These are phyloP conservation scores for Aspergillus puulaauensis DNA, from an alignment of 2,329 filamentous ascomycete species.

Conservation along the genomic window DNA sequence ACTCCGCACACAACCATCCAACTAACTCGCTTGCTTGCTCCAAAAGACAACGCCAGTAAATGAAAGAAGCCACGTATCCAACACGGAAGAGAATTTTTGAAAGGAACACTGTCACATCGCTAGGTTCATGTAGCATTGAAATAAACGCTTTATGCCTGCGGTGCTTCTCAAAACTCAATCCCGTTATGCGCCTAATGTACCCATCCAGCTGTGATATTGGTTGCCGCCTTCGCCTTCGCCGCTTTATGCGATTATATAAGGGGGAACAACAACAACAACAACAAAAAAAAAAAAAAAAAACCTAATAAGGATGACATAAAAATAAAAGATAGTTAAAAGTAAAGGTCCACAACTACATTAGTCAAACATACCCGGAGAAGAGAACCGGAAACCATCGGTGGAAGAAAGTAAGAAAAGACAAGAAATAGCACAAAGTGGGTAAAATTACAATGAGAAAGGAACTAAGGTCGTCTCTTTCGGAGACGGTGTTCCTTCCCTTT, in stretches of 20 bases:
- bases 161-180: neutral
- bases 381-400: neutral
- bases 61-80: neutral
- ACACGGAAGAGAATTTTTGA: neutral
- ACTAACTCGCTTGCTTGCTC: conserved; percentile 5
- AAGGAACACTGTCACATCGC: neutral
- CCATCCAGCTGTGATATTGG: neutral
- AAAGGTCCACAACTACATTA: neutral
- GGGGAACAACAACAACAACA: neutral
- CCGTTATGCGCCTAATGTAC: neutral
- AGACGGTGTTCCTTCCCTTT: conserved; percentile 49
- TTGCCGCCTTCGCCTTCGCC: neutral
- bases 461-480: conserved; percentile 35
- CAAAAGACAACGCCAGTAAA: neutral
- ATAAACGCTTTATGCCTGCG: neutral
- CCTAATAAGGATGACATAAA: neutral
- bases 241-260: neutral
- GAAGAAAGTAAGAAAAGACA: neutral
- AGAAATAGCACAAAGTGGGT: neutral
- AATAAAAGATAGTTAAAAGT: neutral
- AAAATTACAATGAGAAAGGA: neutral
- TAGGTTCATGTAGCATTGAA: neutral
- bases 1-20: neutral
- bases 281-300: neutral
- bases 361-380: neutral